phyloP scores from a whole-genome alignment of 2,329 filamentous ascomycete species.

The Aspergillus tanneri region DNA sequence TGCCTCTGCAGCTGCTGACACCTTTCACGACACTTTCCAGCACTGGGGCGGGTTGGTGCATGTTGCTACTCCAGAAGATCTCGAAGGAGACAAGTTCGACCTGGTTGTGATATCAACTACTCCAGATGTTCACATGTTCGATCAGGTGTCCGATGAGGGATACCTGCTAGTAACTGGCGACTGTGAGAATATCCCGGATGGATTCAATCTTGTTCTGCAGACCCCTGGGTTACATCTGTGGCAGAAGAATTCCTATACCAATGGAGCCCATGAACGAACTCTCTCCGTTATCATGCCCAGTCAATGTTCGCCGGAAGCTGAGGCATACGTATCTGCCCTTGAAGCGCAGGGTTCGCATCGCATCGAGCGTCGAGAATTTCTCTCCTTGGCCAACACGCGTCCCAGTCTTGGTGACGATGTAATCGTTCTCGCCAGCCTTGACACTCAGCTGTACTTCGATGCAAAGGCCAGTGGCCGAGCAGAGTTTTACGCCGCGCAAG shows the following conservation, averaged over 20 bases:
- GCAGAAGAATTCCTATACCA: background rate
- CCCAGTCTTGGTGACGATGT: background rate
- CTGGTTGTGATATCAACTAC: background rate
- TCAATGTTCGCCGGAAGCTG: background rate
- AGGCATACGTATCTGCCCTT: background rate
- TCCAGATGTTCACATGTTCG: background rate
- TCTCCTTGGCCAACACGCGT: background rate
- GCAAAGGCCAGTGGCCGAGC: background rate
- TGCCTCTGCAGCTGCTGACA: background rate
- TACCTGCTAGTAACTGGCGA: background rate
- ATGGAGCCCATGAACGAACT: background rate
- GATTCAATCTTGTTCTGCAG: background rate
- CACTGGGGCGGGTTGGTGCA: background rate
- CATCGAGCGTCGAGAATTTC: background rate
- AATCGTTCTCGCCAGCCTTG: background rate
- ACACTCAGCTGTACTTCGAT: background rate
- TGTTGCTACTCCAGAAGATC: background rate
- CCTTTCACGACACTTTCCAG: background rate
- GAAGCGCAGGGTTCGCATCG: background rate
- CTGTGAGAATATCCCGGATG: background rate
- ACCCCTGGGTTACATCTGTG: background rate
- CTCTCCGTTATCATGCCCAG: background rate
- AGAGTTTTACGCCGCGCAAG: background rate
- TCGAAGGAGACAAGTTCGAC: background rate
- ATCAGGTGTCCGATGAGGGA: background rate